phyloP scores from a whole-genome alignment of 2,329 filamentous ascomycete species.

The Periconia sp. region DNA sequence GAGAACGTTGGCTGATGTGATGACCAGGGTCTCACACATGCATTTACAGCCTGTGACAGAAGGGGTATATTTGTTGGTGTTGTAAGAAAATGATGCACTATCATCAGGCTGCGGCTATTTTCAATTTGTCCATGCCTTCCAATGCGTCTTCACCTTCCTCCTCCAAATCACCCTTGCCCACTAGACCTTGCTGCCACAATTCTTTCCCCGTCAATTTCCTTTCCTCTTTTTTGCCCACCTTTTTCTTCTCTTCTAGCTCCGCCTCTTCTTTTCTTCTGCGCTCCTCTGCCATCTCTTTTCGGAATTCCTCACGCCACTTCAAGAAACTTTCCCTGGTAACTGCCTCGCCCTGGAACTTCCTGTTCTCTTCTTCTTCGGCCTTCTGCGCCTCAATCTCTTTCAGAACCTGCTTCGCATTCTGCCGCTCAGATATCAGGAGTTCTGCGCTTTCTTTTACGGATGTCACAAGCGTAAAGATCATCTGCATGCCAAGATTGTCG shows the following conservation, averaged over 20 bases:
- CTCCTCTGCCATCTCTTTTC: constrained; percentile 77
- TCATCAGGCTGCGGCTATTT: constrained; percentile 49
- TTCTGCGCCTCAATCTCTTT: constrained; percentile 58
- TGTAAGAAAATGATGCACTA: not conserved
- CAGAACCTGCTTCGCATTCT: constrained; percentile 60
- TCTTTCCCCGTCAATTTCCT: constrained; percentile 70
- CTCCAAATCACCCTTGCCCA: constrained; percentile 54
- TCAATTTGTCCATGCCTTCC: constrained; percentile 44
- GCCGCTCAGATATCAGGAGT: constrained; percentile 73
- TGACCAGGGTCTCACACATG: constrained; percentile 7
- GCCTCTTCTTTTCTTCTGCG: constrained; percentile 61
- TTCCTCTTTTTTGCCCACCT: constrained; percentile 64
- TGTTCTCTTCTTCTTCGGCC: constrained; percentile 89
- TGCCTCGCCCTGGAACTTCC: constrained; percentile 88
- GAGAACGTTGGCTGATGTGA: constrained; percentile 9
- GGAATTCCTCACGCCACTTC: constrained; percentile 78
- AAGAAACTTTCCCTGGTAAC: constrained; percentile 87
- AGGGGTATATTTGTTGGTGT: constrained; percentile 23
- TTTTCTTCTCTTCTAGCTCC: constrained; percentile 68
- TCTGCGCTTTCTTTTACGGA: constrained; percentile 91
- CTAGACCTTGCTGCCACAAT: constrained; percentile 53
- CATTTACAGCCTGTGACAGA: not conserved
- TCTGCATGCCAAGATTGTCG: constrained; percentile 95
- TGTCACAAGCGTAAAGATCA: constrained; percentile 91
- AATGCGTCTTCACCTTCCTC: constrained; percentile 63